These are phyloP conservation scores for Aspergillus biplanus DNA, from an alignment of 495 filamentous ascomycete genomes.

Conservation along the genomic window DNA sequence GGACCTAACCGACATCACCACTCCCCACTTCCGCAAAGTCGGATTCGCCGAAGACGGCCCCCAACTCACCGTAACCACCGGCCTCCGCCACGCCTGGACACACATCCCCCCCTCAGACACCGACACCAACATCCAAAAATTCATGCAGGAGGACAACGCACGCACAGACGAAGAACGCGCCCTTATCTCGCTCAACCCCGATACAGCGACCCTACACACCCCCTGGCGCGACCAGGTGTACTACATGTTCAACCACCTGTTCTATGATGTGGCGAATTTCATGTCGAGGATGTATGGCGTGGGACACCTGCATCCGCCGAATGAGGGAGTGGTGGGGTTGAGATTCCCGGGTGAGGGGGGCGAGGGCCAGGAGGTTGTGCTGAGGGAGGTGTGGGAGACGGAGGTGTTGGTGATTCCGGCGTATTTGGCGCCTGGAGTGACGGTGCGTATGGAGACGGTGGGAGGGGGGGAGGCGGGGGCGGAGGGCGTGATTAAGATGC, in stretches of 20 bases:
- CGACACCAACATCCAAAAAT: not conserved
- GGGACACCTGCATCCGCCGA: not conserved
- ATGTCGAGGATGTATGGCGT: slow-evolving; percentile 1
- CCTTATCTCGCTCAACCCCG: not conserved
- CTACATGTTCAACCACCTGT: slow-evolving; percentile 2
- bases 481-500: not conserved
- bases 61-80: not conserved
- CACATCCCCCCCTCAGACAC: not conserved
- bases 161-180: not conserved
- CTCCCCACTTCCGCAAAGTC: not conserved
- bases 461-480: not conserved
- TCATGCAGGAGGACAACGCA: not conserved
- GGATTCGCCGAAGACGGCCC: not conserved
- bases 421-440: not conserved
- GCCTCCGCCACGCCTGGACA: not conserved
- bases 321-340: not conserved
- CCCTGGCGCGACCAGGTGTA: slow-evolving; percentile 3
- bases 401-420: not conserved
- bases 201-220: not conserved
- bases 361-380: not conserved
- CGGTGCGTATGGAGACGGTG: not conserved
- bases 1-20: not conserved
- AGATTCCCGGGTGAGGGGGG: not conserved
- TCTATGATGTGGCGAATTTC: slow-evolving; percentile 4
- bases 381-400: not conserved